Evolutionary conservation across 768 basidiomycete species (phyloP).

Genomic region (Lactarius hatsudake): DNA sequence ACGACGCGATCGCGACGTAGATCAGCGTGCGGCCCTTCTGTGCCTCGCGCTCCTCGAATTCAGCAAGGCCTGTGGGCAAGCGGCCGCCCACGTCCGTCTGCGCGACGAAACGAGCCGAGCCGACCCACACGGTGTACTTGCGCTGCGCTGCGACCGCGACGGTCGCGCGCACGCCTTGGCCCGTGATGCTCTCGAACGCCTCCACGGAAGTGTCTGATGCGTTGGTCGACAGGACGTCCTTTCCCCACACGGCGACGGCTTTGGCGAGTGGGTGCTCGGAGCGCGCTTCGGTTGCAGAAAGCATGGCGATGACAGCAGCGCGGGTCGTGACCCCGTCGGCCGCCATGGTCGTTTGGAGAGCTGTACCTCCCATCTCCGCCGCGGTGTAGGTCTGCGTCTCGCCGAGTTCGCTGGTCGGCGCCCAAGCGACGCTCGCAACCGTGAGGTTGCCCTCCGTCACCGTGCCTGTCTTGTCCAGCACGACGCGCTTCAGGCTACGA

Average conservation of each 20-base stretch:
- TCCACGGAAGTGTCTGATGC: conserved; percentile 56
- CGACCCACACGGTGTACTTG: conserved; percentile 61
- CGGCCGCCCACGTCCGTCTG: conserved; percentile 47
- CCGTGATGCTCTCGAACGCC: conserved; percentile 84
- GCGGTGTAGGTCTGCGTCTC: conserved; percentile 28
- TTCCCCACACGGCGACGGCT: conserved; percentile 84
- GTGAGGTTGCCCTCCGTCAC: conserved; percentile 92
- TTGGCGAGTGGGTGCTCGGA: conserved; percentile 97
- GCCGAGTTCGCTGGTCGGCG: conserved; percentile 38
- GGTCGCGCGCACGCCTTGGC: conserved; percentile 79
- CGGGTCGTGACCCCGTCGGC: conserved; percentile 62
- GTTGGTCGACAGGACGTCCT: conserved; percentile 49
- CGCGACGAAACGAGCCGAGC: conserved; percentile 69
- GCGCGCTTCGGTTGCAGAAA: conserved; percentile 82
- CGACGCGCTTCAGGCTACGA: conserved; percentile 72
- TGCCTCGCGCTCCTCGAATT: conserved; percentile 72
- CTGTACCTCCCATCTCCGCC: conserved; percentile 23
- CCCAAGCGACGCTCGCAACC: conserved; percentile 79
- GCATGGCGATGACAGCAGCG: conserved; percentile 68
- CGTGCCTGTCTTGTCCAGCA: conserved; percentile 97
- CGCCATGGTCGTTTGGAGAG: conserved; percentile 37
- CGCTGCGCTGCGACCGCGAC: conserved; percentile 49
- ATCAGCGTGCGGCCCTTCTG: conserved; percentile 79
- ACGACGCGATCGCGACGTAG: conserved; percentile 65
- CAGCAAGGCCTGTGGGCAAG: conserved; percentile 56